Evolutionary conservation across 192 early-diverging fungal genomes (phyloP), one percentile per base, ranked within the genome.

Genomic region (Rhizophagus sp.): DNA sequence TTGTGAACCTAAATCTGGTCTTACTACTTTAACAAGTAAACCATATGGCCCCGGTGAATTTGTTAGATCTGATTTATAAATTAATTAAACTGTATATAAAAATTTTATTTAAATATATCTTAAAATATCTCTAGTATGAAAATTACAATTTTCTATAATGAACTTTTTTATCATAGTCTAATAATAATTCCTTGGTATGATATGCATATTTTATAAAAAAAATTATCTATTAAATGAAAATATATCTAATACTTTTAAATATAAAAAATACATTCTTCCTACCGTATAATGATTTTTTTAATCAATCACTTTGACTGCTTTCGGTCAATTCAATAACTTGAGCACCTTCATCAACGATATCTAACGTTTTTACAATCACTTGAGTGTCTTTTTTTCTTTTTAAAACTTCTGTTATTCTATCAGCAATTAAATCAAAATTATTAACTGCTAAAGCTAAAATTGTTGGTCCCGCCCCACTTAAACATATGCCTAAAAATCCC

Each of bases 391-490:
- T 73, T 12, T 85, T 47, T 12, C 44, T 73, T 19, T 82, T 80
- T 80, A 94, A 95, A n/a, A 94, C 88, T 13, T 87, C 83, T 78
- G 89, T 83, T 4, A 93, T 89, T 62, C 84, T 81, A 25, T 83
- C 75, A 7, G 96, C 96, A 71, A 99, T 97, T 36, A 83, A 78
- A 76, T 97, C 95, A 89, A 96, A 96, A 83, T 96, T 92, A 70
- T 88, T 85, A 4, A 88, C 90, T 0, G 96, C 97, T 70, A 99
- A 85, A 19, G 94, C 95, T 50, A 99, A 87, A 61, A 99, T 95
- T 44, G 97, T 98, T 25, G 98, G 98, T 1, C 98, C 98, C 4
- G 98, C 98, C 65, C 98, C 98, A 79, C 93, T 95, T 65, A 99
- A 86, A 78, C 97, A 98, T 41, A 96, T 92, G 11, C 98, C 98